Conservation (phyloP, 371 early-diverging fungal genomes). For the Mortierella sp. region DNA sequence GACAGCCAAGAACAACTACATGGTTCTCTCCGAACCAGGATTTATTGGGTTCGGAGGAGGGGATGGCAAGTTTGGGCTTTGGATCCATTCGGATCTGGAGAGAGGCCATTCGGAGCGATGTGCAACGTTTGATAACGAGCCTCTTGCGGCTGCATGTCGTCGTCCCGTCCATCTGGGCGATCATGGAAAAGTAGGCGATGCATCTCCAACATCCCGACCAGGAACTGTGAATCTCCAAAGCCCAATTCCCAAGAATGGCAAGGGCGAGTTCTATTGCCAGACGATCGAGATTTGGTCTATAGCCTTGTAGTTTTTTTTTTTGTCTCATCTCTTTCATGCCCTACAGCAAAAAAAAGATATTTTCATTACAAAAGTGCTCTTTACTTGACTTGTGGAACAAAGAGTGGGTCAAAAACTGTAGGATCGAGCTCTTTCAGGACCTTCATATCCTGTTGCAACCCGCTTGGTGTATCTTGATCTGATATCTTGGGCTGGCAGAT, state of each 20-base stretch:
- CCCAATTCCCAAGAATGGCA: constrained; percentile 31
- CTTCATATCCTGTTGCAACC: constrained; percentile 27
- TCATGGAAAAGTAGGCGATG: not conserved
- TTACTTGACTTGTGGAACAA: constrained; percentile 6
- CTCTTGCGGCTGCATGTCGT: constrained; percentile 56
- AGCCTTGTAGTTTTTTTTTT: constrained; percentile 7
- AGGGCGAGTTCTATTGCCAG: constrained; percentile 51
- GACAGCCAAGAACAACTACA: constrained; percentile 91
- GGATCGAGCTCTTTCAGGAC: constrained; percentile 25
- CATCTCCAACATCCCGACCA: not conserved
- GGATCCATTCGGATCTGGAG: constrained; percentile 88
- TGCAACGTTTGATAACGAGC: constrained; percentile 90
- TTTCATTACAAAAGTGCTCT: not conserved
- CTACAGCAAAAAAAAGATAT: not conserved
- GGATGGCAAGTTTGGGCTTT: constrained; percentile 90
- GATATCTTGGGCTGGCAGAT: constrained; percentile 24
- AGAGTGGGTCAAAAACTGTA: constrained; percentile 27
- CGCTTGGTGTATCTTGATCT: constrained; percentile 8
- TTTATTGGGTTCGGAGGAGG: constrained; percentile 95
- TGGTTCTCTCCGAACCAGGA: constrained; percentile 82
- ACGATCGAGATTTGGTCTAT: constrained; percentile 53
- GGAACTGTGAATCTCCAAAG: constrained; percentile 1
- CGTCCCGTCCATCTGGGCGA: constrained; percentile 22
- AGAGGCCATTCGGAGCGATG: constrained; percentile 85
- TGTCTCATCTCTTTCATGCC: not conserved